Percentiles rank a stretch among this genome's conserved stretches.
Conservation (phyloP, 148 eudicot genomes). For the Silene latifolia region DNA sequence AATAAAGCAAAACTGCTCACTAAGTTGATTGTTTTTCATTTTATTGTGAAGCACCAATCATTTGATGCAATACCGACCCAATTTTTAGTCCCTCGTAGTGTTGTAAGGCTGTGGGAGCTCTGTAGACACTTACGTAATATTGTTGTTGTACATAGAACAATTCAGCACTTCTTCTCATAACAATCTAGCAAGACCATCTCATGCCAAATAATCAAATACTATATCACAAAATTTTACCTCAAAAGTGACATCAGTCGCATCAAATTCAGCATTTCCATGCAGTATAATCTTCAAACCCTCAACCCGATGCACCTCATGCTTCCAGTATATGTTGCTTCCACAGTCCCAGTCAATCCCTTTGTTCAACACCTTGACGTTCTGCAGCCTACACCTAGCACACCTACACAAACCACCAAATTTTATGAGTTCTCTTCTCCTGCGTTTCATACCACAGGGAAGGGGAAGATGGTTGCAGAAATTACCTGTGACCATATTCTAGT, state of each 20-base stretch:
- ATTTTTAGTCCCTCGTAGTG: too few species aligned
- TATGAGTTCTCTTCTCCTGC: neutral
- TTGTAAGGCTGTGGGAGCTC: too few species aligned
- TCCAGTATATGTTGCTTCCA: conserved; percentile 69
- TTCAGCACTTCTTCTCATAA: too few species aligned
- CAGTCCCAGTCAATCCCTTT: conserved; percentile 86
- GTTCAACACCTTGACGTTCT: conserved; percentile 74
- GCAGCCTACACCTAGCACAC: conserved; percentile 89
- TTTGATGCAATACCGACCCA: too few species aligned
- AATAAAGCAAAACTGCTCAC: too few species aligned
- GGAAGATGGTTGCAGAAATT: conserved; percentile 5
- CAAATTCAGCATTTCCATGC: conserved; percentile 99
- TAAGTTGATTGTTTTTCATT: too few species aligned
- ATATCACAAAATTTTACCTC: conserved; percentile 45
- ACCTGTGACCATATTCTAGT: conserved; percentile 85
- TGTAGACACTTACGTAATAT: too few species aligned
- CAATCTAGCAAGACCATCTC: neutral
- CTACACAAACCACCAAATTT: conserved; percentile 37
- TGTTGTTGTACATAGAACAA: too few species aligned
- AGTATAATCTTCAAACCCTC: conserved; percentile 68
- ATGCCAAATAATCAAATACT: neutral
- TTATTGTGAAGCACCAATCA: too few species aligned
- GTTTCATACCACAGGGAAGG: conserved; percentile 1
- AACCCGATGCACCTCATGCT: conserved; percentile 66
- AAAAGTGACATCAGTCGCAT: conserved; percentile 72